Conservation (phyloP, 2,329 filamentous ascomycete species). For the Phyllosticta citrichinensis region DNA sequence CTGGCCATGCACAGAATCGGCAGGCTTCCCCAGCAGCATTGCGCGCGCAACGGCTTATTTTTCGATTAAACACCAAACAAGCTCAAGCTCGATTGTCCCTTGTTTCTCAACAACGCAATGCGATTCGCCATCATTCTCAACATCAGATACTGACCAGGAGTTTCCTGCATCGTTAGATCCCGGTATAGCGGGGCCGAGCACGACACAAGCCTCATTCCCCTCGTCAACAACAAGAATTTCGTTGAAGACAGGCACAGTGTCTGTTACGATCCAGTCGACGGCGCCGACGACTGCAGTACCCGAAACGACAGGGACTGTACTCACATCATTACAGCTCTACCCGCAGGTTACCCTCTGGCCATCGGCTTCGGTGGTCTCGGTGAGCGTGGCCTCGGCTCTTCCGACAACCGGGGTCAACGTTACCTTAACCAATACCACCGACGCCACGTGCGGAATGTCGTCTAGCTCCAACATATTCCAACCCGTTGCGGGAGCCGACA, state of each 20-base stretch:
- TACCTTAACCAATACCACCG: not conserved
- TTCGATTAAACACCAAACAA: not conserved
- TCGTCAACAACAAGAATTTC: not conserved
- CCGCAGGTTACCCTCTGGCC: conserved; percentile 2
- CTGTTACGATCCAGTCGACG: conserved; percentile 1
- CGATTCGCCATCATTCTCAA: not conserved
- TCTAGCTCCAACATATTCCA: not conserved
- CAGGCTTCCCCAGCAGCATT: not conserved
- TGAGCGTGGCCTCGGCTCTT: not conserved
- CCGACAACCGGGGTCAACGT: not conserved
- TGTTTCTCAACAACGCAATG: not conserved
- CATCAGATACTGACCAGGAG: not conserved
- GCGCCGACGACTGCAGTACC: conserved; percentile 1
- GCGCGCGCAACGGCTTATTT: not conserved
- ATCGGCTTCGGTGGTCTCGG: not conserved
- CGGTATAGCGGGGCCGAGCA: not conserved
- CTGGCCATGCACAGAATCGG: not conserved
- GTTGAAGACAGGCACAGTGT: not conserved
- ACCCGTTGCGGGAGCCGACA: not conserved
- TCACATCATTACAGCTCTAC: conserved; percentile 1
- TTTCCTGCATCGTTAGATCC: not conserved
- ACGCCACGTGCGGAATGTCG: not conserved
- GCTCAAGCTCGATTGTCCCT: not conserved
- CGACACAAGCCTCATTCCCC: not conserved
- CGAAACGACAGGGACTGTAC: not conserved